These are phyloP conservation scores for Massariosphaeria phaeospora DNA, from an alignment of 495 filamentous ascomycete genomes.

Conservation along the genomic window DNA sequence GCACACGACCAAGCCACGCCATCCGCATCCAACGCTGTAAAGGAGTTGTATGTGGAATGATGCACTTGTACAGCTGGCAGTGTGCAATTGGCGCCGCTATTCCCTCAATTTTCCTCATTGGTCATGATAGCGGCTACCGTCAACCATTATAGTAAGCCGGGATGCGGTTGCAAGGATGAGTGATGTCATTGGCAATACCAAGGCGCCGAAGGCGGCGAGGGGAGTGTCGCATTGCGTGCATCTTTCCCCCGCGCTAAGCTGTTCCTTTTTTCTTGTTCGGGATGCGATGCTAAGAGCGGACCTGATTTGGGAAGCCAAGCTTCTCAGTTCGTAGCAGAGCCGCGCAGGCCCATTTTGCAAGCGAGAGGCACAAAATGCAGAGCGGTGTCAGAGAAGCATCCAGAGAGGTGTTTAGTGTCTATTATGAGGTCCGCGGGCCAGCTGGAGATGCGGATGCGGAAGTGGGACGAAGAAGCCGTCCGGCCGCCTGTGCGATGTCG, in stretches of 20 bases:
- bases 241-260: not conserved
- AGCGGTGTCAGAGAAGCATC: too few species aligned
- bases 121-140: slow-evolving; percentile 1
- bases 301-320: slow-evolving; percentile 2
- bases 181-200: slow-evolving; percentile 18
- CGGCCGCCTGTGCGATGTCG: too few species aligned
- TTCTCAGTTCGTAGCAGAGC: too few species aligned
- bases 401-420: too few species aligned
- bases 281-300: slow-evolving; percentile 1
- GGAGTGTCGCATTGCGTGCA: not conserved
- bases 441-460: too few species aligned
- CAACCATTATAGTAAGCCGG: not conserved
- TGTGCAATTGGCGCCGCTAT: slow-evolving; percentile 16
- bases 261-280: not conserved
- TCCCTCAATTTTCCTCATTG: slow-evolving; percentile 9
- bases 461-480: too few species aligned
- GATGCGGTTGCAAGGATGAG: not conserved
- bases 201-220: not conserved
- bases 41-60: slow-evolving; percentile 3
- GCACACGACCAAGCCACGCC: slow-evolving; percentile 13
- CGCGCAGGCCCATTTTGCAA: too few species aligned
- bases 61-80: slow-evolving; percentile 29
- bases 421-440: too few species aligned
- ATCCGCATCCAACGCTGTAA: not conserved
- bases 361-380: too few species aligned